Conservation (phyloP, 768 basidiomycete species). For the Guyanaporus albipodus region DNA sequence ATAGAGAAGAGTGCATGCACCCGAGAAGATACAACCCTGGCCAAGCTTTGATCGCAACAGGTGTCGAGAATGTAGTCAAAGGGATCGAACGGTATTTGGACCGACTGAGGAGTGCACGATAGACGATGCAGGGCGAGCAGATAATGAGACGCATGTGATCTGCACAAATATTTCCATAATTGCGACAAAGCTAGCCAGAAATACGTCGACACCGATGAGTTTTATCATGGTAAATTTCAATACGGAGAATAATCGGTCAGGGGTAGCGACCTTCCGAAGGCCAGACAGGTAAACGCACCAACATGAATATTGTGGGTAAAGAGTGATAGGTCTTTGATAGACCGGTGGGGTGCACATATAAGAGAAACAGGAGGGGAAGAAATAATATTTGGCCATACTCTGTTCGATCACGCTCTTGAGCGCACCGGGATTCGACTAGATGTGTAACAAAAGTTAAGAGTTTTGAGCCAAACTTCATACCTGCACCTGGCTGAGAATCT, state of each 20-base stretch:
- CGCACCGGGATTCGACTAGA: not conserved
- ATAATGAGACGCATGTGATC: not conserved
- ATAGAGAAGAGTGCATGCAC: not conserved
- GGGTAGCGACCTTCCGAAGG: not conserved
- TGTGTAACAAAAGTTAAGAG: not conserved
- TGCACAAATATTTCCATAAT: no score
- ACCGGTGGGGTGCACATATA: no score
- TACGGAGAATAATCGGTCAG: not conserved
- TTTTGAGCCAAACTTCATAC: not conserved
- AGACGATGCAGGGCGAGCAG: not conserved
- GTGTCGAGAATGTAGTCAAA: not conserved
- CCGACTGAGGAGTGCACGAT: not conserved
- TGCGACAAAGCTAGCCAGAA: no score
- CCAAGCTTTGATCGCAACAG: not conserved
- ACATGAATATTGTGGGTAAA: not conserved
- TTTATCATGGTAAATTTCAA: not conserved
- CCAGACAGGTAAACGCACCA: constrained; percentile 9
- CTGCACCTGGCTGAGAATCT: not conserved
- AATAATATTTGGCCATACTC: not conserved
- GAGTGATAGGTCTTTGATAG: not conserved
- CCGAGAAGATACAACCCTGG: not conserved
- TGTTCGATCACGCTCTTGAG: not conserved
- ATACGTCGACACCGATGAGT: not conserved
- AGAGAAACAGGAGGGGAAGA: not conserved
- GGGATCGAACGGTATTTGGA: not conserved